Percentiles rank a stretch among this genome's conserved stretches.
These are phyloP conservation scores for Polysphondylium violaceum DNA, from an alignment of 78 protist genomes.

Conservation along the genomic window DNA sequence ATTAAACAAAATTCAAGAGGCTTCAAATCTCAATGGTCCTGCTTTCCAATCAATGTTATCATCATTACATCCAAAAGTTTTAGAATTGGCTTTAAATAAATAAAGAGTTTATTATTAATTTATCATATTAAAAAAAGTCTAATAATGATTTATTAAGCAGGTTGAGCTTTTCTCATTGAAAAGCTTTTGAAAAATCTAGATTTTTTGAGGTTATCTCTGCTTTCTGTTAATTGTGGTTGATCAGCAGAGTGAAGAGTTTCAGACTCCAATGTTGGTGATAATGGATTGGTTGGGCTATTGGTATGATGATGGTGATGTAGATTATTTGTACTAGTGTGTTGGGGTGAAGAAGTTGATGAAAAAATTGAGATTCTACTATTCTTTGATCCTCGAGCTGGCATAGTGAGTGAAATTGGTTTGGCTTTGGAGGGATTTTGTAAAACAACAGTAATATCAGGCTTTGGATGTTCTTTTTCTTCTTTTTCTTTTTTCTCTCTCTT, in stretches of 20 bases:
- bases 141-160: too few species aligned
- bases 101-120: neutral
- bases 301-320: too few species aligned
- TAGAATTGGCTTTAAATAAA: slow-evolving; percentile 37
- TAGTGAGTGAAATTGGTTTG: slow-evolving; percentile 32
- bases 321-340: too few species aligned
- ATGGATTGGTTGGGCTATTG: too few species aligned
- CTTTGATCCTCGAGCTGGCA: slow-evolving; percentile 50
- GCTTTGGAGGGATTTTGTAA: slow-evolving; percentile 24
- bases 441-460: slow-evolving; percentile 50
- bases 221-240: too few species aligned
- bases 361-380: slow-evolving; percentile 60
- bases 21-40: neutral
- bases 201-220: too few species aligned
- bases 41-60: slow-evolving; percentile 2
- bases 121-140: too few species aligned
- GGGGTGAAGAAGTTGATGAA: slow-evolving; percentile 24
- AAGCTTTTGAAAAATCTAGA: too few species aligned
- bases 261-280: too few species aligned
- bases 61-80: slow-evolving; percentile 28
- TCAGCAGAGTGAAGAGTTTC: too few species aligned
- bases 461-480: slow-evolving; percentile 7
- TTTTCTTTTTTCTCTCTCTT: slow-evolving; percentile 16
- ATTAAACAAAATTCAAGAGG: slow-evolving; percentile 36
- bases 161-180: too few species aligned